Base-by-base conservation (phyloP, 768 basidiomycete genomes). In the Rubroboletus pulcherrimus region DNA sequence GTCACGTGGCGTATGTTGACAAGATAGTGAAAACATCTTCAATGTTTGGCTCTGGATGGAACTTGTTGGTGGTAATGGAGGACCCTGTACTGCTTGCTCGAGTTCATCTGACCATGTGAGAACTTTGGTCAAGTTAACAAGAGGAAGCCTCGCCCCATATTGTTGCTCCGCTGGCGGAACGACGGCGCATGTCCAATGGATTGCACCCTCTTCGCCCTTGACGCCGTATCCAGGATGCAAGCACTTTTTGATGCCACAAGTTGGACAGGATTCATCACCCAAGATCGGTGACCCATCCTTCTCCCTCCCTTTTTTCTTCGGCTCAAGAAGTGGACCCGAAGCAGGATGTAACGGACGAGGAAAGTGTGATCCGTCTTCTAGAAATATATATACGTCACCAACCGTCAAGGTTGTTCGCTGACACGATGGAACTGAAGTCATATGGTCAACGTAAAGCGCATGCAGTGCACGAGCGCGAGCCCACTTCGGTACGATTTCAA, bases 351-450 rank as follows among this genome's bases (percentile, higher is more conserved):
- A 58, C 5, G 65, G 62, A 41, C 77, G 74, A 21, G 72, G 69
- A 58, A 76, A 77, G 33, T 67, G 66, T 15, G 71, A 70, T 60
- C 73, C 64, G 19, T 77, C 76, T 55, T 77, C 75, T 19, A 80
- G 66, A 73, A 77, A 81, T 37, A 63, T 70, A 56, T 73, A 78
- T 8, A 81, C 73, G 39, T 80, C 78, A 9, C 71, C 75, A 3
- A 72, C 68, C 6, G 72, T 74, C 19, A 79, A 65, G 9, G 59
- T 48, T 21, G 71, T 63, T 35, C 41, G 53, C 31, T 53, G 68
- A 19, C 40, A 49, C 3, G 61, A 57, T 33, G 69, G 54, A 21
- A 64, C 44, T 2, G 66, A 58, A 8, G 53, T 38, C 49, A 64
- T 60, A 37, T 59, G 56, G n/a, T 71, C 61, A 10, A 70, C 61